phyloP scores from a whole-genome alignment of 2,329 filamentous ascomycete species.

The Penicillium sp. region DNA sequence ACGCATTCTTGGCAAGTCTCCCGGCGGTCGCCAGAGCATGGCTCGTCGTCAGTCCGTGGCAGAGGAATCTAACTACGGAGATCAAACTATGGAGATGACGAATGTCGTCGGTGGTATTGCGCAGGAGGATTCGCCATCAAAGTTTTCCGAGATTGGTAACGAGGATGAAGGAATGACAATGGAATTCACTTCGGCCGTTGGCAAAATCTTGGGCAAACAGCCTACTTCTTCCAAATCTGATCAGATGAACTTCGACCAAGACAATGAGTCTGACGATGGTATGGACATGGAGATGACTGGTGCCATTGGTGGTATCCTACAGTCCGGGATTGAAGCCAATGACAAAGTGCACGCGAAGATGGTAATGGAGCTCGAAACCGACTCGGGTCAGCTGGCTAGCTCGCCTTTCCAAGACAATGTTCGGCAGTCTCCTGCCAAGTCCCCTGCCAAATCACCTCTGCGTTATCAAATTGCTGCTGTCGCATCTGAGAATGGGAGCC shows the following conservation, averaged over 20 bases:
- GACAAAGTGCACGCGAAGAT: constrained; percentile 52
- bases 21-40: constrained; percentile 30
- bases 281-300: constrained; percentile 61
- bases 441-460: constrained; percentile 20
- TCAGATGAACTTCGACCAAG: constrained; percentile 22
- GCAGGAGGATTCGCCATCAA: constrained; percentile 16
- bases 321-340: constrained; percentile 37
- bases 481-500: constrained; percentile 53
- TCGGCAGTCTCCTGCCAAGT: constrained; percentile 27
- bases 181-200: constrained; percentile 48
- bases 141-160: constrained; percentile 18
- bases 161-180: constrained; percentile 47
- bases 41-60: constrained; percentile 43
- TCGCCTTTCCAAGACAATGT: constrained; percentile 46
- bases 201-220: constrained; percentile 36
- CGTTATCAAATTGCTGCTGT: constrained; percentile 37
- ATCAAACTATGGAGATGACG: constrained; percentile 49
- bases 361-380: constrained; percentile 58
- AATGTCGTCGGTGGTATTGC: constrained; percentile 43
- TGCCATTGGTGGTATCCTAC: constrained; percentile 52
- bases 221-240: constrained; percentile 15
- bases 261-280: constrained; percentile 25
- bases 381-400: constrained; percentile 46
- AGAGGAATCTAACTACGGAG: constrained; percentile 46
- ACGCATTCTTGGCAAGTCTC: constrained; percentile 62